These are phyloP conservation scores for Cladosporium sp. DNA, from an alignment of 2,329 filamentous ascomycete genomes.

Conservation along the genomic window DNA sequence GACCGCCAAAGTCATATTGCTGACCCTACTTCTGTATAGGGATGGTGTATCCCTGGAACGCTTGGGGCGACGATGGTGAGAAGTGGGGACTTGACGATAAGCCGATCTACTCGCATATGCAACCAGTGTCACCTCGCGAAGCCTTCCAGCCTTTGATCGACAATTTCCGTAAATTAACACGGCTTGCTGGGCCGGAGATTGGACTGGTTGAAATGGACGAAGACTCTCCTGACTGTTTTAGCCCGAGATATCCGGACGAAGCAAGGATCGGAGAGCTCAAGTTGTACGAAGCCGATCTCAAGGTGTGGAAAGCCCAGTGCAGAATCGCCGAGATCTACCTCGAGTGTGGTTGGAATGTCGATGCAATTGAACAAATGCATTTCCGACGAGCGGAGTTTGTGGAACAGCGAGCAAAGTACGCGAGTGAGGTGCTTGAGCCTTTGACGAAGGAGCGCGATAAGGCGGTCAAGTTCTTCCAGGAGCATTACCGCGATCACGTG, in stretches of 20 bases:
- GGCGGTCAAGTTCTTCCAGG: no score
- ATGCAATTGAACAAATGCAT: neutral
- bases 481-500: no score
- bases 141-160: neutral
- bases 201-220: neutral
- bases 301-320: neutral
- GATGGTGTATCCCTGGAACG: neutral
- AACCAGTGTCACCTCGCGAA: neutral
- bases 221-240: neutral
- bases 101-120: neutral
- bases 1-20: neutral
- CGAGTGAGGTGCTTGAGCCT: neutral
- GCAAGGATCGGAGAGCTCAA: neutral
- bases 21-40: neutral
- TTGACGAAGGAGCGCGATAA: neutral
- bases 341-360: neutral
- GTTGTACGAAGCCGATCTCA: neutral
- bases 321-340: neutral
- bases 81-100: neutral
- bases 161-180: neutral
- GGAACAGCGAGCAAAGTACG: neutral
- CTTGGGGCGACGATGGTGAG: neutral
- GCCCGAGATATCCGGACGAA: neutral
- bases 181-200: neutral
- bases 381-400: neutral